Evolutionary conservation across 1,139 yeast species (phyloP).

Genomic region (Tardiomyces blankii): DNA sequence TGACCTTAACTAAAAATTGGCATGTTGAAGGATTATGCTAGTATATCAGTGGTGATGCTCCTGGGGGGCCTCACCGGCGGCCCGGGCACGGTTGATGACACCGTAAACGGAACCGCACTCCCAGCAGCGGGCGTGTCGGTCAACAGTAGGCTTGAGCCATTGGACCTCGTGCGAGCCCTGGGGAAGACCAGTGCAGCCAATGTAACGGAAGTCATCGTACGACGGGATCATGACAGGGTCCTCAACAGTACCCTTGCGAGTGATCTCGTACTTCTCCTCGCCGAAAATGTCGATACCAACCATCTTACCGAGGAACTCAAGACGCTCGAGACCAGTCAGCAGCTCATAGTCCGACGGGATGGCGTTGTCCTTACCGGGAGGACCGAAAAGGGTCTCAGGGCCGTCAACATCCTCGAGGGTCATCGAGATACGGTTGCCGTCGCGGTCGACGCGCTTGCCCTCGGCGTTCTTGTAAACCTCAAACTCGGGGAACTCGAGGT

Average conservation of each 20-base stretch:
- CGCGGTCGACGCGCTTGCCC: slow-evolving; percentile 5
- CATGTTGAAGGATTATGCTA: not conserved
- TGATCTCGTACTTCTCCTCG: slow-evolving; percentile 74
- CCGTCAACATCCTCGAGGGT: slow-evolving; percentile 71
- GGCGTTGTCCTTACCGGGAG: slow-evolving; percentile 61
- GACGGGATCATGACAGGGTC: slow-evolving; percentile 88
- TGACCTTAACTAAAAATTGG: not conserved
- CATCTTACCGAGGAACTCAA: slow-evolving; percentile 85
- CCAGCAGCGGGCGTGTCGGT: slow-evolving; percentile 91
- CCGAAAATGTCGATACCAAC: slow-evolving; percentile 97
- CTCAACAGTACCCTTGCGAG: slow-evolving; percentile 78
- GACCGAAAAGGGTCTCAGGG: slow-evolving; percentile 73
- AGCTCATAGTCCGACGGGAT: slow-evolving; percentile 92
- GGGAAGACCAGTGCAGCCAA: slow-evolving; percentile 96
- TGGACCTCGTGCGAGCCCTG: slow-evolving; percentile 82
- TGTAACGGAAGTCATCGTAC: slow-evolving; percentile 87
- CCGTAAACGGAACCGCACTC: slow-evolving; percentile 96
- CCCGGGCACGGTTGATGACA: slow-evolving; percentile 67
- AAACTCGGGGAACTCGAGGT: not conserved
- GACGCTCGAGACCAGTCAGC: slow-evolving; percentile 97
- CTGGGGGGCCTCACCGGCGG: slow-evolving; percentile 36
- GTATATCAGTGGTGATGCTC: slow-evolving; percentile 28
- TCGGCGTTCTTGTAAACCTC: slow-evolving; percentile 2
- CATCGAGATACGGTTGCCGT: slow-evolving; percentile 45
- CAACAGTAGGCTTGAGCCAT: slow-evolving; percentile 90